Evolutionary conservation across 306 rosid species (phyloP).

Genomic region (Cicer pinnatifidum): DNA sequence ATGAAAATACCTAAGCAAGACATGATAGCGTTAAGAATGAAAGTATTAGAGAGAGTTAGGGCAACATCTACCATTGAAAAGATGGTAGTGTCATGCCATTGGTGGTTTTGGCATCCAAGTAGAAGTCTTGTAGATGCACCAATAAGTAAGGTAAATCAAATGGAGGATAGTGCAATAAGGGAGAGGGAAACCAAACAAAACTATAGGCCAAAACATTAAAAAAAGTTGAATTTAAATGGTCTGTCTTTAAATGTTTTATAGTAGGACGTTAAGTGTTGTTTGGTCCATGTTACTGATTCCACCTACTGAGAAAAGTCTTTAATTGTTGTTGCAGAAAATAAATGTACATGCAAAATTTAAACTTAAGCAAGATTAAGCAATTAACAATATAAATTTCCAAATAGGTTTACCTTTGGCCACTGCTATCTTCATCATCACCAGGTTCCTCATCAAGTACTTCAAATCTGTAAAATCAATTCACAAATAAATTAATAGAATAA

Average conservation of each 20-base stretch:
- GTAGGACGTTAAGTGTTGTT: background rate
- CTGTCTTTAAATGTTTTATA: background rate
- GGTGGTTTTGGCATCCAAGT: background rate
- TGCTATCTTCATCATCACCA: constrained; percentile 90
- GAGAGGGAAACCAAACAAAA: background rate
- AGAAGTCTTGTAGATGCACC: background rate
- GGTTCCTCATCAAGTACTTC: constrained; percentile 98
- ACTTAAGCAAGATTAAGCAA: constrained; percentile 16
- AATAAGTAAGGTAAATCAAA: constrained; percentile 14
- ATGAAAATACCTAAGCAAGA: background rate
- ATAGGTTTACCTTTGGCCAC: constrained; percentile 70
- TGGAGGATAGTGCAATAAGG: background rate
- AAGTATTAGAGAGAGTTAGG: background rate
- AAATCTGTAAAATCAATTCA: constrained; percentile 62
- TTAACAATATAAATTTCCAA: constrained; percentile 10
- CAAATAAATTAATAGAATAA: constrained; percentile 30
- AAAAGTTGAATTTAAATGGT: constrained; percentile 7
- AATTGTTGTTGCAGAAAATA: background rate
- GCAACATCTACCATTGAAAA: background rate
- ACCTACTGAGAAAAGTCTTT: background rate
- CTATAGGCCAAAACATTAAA: background rate
- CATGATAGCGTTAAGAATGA: background rate
- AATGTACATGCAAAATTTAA: constrained; percentile 17
- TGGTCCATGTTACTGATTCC: background rate
- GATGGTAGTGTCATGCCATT: background rate